Base-by-base conservation (phyloP, 2,329 filamentous ascomycete genomes). In the Ophiostoma perfectum region DNA sequence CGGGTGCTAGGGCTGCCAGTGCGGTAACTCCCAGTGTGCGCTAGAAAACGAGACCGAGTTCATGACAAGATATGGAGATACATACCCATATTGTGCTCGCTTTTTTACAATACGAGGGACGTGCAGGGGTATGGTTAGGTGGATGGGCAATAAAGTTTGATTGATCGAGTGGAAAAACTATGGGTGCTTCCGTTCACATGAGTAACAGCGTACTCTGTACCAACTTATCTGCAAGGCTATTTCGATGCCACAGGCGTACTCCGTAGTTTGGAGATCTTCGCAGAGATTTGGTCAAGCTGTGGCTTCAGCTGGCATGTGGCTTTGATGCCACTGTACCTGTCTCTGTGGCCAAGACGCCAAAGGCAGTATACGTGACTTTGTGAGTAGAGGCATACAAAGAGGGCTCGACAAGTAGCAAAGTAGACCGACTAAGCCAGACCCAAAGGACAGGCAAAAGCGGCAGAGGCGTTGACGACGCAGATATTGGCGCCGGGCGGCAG, bases 401-500 rank as follows among this genome's bases (percentile, higher is more conserved):
- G 27, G 27, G 27, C 27, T 27, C 27, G 27, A 27, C 27, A 44
- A 44, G 42, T 18, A 16, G 5, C 27, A 16, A 36, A 27, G 45
- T 38, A 60, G 55, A 60, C 55, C 6, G 42, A 6, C 42, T 6
- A 38, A 18, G 55, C 55, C 55, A 60, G 41, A 41, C 58, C 38
- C 27, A 62, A 62, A 62, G 36, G 38, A 41, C 58, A 62, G 36
- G 38, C 38, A 41, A 49, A 39, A 9, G 58, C 58, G 58, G 58
- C 38, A 62, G 38, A 62, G 58, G 58, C 55, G 55, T 60, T 39
- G 55, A 60, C 55, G 55, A 60, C 36, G 36, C 49, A 55, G 18
- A 55, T 55, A 18, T 55, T 55, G 49, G 49, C 49, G 55, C 27
- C 55, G 55, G 55, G 55, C 55, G 55, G 55, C 55, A 60, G 55